Evolutionary conservation across 2,329 filamentous ascomycete genomes (phyloP).

Genomic region (Blastomyces percursus): DNA sequence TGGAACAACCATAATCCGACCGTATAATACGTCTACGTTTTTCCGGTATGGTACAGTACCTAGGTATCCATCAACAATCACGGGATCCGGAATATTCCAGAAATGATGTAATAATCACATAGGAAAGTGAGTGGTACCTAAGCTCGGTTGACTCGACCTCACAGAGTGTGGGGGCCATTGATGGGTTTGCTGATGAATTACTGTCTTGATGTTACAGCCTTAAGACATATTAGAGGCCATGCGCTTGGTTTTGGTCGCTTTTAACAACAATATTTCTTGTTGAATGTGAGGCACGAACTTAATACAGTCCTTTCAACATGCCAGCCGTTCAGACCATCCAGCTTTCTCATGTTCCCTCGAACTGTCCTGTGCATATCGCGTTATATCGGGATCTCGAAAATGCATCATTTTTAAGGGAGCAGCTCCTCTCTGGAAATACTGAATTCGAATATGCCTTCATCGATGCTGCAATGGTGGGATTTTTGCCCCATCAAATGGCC

Average conservation of each 20-base stretch:
- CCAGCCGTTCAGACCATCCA: slow-evolving; percentile 51
- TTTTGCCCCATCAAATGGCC: neutral
- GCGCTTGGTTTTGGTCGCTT: neutral
- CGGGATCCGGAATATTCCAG: slow-evolving; percentile 29
- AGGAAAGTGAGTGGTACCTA: no score
- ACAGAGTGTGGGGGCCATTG: no score
- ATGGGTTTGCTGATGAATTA: neutral
- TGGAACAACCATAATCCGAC: no score
- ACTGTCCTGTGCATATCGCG: slow-evolving; percentile 58
- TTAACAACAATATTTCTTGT: neutral
- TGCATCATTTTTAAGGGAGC: slow-evolving; percentile 62
- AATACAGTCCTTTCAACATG: slow-evolving; percentile 13
- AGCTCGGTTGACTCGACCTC: no score
- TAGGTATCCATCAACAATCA: slow-evolving; percentile 7
- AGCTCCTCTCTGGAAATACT: slow-evolving; percentile 72
- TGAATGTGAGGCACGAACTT: neutral
- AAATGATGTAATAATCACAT: slow-evolving; percentile 16
- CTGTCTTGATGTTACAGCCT: neutral
- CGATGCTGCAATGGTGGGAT: slow-evolving; percentile 63
- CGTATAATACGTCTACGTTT: no score
- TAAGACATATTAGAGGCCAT: neutral
- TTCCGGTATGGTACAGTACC: no score
- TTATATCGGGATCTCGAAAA: slow-evolving; percentile 71
- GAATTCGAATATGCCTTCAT: slow-evolving; percentile 91
- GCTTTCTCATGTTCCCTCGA: slow-evolving; percentile 63